These are phyloP conservation scores for Daldinia eschscholtzii DNA, from an alignment of 2,329 filamentous ascomycete genomes.

Conservation along the genomic window DNA sequence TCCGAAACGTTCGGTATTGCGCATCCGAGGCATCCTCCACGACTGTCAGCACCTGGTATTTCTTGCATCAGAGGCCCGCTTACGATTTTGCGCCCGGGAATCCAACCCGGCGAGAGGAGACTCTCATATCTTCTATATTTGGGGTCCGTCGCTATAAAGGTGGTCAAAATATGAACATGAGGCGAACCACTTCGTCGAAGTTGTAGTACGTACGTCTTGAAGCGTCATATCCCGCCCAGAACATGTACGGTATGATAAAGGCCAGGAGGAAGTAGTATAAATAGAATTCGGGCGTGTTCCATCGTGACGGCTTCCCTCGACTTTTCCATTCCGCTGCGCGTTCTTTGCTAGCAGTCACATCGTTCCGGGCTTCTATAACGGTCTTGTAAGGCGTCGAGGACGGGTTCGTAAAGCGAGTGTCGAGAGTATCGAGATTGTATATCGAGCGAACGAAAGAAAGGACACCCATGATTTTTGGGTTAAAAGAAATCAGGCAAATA, in stretches of 20 bases:
- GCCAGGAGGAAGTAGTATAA: slow-evolving; percentile 80
- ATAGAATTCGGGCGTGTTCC: slow-evolving; percentile 88
- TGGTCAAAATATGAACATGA: slow-evolving; percentile 37
- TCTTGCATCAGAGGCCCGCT: slow-evolving; percentile 50
- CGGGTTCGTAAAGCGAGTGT: slow-evolving; percentile 74
- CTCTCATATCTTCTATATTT: slow-evolving; percentile 80
- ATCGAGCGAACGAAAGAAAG: slow-evolving; percentile 58
- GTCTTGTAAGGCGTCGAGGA: slow-evolving; percentile 75
- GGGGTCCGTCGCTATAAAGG: slow-evolving; percentile 77
- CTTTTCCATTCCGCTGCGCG: slow-evolving; percentile 59
- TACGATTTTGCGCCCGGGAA: slow-evolving; percentile 90
- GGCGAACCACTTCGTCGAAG: background rate
- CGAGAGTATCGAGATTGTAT: slow-evolving; percentile 74
- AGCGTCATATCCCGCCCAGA: slow-evolving; percentile 87
- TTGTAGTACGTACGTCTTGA: slow-evolving; percentile 73
- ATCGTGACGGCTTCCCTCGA: slow-evolving; percentile 74
- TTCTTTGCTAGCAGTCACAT: slow-evolving; percentile 57
- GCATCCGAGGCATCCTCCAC: slow-evolving; percentile 85
- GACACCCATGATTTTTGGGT: slow-evolving; percentile 56
- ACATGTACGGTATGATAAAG: slow-evolving; percentile 83
- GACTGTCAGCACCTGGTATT: slow-evolving; percentile 19
- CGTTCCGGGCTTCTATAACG: slow-evolving; percentile 64
- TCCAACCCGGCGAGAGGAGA: slow-evolving; percentile 85
- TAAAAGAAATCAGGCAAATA: slow-evolving; percentile 32
- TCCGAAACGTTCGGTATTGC: slow-evolving; percentile 87